Percentiles rank a stretch among this genome's conserved stretches.
Evolutionary conservation across 306 rosid species (phyloP).

Genomic region (Mucuna pruriens): DNA sequence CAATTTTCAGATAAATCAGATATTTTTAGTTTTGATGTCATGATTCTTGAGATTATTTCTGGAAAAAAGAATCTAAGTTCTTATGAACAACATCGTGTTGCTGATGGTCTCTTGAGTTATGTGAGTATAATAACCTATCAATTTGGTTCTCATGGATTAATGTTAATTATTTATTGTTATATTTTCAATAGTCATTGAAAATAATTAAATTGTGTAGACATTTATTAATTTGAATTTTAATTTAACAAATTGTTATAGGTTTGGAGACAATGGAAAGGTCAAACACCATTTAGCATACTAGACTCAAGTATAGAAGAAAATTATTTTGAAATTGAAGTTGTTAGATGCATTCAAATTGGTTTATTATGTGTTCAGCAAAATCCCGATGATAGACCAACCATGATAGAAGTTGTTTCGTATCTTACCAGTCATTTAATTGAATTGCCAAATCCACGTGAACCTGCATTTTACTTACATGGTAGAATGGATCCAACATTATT

Average conservation of each 20-base stretch:
- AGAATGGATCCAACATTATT: not conserved
- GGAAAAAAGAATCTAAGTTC: not conserved
- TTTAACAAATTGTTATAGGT: not conserved
- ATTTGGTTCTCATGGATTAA: no score
- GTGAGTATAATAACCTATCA: not conserved
- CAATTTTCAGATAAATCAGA: not conserved
- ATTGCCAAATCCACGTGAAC: not conserved
- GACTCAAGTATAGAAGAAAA: not conserved
- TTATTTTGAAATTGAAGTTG: not conserved
- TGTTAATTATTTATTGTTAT: not conserved
- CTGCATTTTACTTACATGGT: not conserved
- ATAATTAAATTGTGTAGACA: no score
- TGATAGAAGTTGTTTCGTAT: not conserved
- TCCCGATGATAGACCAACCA: not conserved
- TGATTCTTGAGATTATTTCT: not conserved
- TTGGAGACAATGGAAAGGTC: not conserved
- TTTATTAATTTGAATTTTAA: not conserved
- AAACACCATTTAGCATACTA: not conserved
- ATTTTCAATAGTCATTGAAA: no score
- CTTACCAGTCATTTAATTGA: not conserved
- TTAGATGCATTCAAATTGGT: not conserved
- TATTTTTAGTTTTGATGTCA: not conserved
- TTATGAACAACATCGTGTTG: not conserved
- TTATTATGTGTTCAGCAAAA: constrained; percentile 5
- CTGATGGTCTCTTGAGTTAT: not conserved